Evolutionary conservation across 768 basidiomycete species (phyloP).

Genomic region (Termitomyces sp.): DNA sequence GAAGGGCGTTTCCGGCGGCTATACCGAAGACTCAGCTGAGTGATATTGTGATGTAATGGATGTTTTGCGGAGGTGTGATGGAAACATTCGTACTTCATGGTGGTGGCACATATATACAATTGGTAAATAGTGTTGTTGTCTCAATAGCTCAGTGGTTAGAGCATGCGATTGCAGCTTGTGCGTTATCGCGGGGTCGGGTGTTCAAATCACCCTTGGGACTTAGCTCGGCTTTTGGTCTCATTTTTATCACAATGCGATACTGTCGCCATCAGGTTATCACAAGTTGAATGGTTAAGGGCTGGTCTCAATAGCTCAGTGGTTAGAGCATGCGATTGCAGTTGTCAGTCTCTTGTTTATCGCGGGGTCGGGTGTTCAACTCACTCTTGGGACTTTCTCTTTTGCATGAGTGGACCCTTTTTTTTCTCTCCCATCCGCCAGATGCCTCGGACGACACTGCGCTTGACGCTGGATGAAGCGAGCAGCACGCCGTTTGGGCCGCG

Average conservation of each 20-base stretch:
- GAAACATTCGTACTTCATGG: too few relatives aligned
- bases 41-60: slow-evolving; percentile 20
- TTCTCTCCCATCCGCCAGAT: background rate
- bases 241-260: too few relatives aligned
- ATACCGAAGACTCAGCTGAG: slow-evolving; percentile 48
- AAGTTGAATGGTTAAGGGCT: too few relatives aligned
- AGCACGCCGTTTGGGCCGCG: slow-evolving; percentile 25
- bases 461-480: background rate
- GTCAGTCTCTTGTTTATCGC: too few relatives aligned
- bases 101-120: too few relatives aligned
- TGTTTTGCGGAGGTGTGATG: too few relatives aligned
- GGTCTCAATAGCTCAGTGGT: slow-evolving; percentile 12
- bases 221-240: too few relatives aligned
- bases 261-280: too few relatives aligned
- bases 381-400: slow-evolving; percentile 7
- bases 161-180: slow-evolving; percentile 10
- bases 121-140: too few relatives aligned
- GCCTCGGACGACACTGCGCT: slow-evolving; percentile 1
- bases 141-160: slow-evolving; percentile 12
- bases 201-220: slow-evolving; percentile 14
- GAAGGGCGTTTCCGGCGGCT: slow-evolving; percentile 44
- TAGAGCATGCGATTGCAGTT: slow-evolving; percentile 13
- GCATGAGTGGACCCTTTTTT: background rate
- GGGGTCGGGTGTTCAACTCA: slow-evolving; percentile 13
- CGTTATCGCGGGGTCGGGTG: slow-evolving; percentile 10